Base-by-base conservation (phyloP, 2,329 filamentous ascomycete species). In the Colletotrichum neosansevieriae region DNA sequence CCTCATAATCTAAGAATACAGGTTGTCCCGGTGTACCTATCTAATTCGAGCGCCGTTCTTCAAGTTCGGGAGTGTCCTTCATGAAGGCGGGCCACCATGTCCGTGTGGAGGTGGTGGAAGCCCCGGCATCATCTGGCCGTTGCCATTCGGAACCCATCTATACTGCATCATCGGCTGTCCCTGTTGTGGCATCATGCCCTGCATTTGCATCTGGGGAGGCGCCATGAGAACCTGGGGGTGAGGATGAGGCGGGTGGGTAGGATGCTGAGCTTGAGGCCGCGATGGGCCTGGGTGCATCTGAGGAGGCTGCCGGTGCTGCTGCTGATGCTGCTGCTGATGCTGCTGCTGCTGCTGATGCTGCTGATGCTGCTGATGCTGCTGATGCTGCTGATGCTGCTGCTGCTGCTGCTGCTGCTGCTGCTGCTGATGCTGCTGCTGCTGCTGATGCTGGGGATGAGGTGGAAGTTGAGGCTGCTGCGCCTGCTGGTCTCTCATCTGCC, bases 81-180 rank as follows among this genome's bases (percentile, higher is more conserved):
- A 67, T 60, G 54, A 51, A 1, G 51, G 29, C 32, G 45, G 47
- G 2, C 45, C 53, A 6, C 58, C 58, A 12, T 49, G 65, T 17
- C 51, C 50, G 1, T 45, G 73, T 9, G 67, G 69, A 9, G 74
- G 74, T 29, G 45, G 73, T 10, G 67, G 69, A 9, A 74, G 74
- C 32, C 76, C 76, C 11, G 74, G 74, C 76, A 84, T 81, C 78
- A 84, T 81, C 56, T 81, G 79, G 17, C 79, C 76, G 24, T 82
- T 77, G 69, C 85, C 80, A 17, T 84, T 80, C 13, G 78, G 81
- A 4, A 82, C 79, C 84, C 84, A 85, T 65, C 78, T 78, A 12
- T 65, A 68, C 17, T 68, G 65, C 71, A 80, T 76, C 45, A 75
- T 74, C 45, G 74, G 75, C 4, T 75, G 75, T 15, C 73, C 53